Evolutionary conservation across 306 rosid genomes (phyloP), one percentile per base, ranked within the genome.

Genomic region (Casuarina glauca): DNA sequence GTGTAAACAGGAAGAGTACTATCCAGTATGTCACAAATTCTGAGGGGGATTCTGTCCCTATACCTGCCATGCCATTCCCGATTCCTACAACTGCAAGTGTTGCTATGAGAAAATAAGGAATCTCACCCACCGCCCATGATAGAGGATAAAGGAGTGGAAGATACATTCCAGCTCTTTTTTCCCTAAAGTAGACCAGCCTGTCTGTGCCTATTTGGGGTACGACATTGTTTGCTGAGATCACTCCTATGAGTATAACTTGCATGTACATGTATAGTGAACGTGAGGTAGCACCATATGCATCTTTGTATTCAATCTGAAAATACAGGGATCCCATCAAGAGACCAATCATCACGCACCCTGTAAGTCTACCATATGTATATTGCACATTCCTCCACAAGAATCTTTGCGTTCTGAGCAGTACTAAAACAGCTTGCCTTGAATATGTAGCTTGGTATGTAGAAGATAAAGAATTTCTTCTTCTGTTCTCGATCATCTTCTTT

Each of bases 301-400:
- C 51, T 16, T 52, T 72, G 4, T 16, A 72, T 39, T 16, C 50
- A 1, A 52, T 72, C 6, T 52, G 76, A 13, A 72, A 72, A 61
- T 53, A 72, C 15, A 39, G 62, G 76, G 76, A 72, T 4, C 76
- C 76, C 76, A 72, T 39, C 6, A 72, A 46, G 17, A 72, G 75
- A 52, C 49, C 63, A 50, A 72, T 36, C 39, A 52, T 72, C 50
- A 53, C 35, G 32, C 76, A 57, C 6, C 42, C 44, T 3, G 10
- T 13, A 26, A 74, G 44, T 20, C 77, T 54, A 57, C 43, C 54
- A 1, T 74, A 74, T 55, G 77, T 74, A 46, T 32, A 58, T 57
- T 58, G 55, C 12, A 74, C 69, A 42, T 57, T 74, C 77, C 77
- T 74, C 77, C 77, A 74, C 44, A 74, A 58, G 42, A 55, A 58